Evolutionary conservation across 441 rosid genomes (phyloP).

Genomic region (Euphorbia corollata): DNA sequence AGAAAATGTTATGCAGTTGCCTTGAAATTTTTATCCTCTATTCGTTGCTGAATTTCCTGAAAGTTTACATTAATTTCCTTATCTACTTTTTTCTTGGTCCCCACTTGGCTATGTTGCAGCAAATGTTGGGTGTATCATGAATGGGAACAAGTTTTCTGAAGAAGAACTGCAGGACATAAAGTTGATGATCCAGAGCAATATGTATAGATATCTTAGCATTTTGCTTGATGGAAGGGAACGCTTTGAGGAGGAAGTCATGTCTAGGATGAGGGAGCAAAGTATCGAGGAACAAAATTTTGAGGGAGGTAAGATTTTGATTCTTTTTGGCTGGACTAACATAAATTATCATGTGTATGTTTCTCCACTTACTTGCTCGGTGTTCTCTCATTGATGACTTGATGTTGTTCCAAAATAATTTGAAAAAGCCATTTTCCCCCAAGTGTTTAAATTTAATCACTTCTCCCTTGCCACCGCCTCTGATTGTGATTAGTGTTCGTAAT

Average conservation of each 20-base stretch:
- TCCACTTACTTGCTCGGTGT: not conserved
- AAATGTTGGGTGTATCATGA: too few relatives aligned
- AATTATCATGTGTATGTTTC: not conserved
- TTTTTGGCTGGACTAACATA: not conserved
- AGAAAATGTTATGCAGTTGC: too few relatives aligned
- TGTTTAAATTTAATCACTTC: not conserved
- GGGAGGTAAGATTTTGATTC: conserved; percentile 35
- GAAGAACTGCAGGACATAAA: conserved; percentile 90
- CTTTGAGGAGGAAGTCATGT: conserved; percentile 90
- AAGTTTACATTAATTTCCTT: too few relatives aligned
- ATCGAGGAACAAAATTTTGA: conserved; percentile 40
- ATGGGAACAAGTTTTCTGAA: conserved; percentile 65
- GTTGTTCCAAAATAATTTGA: not conserved
- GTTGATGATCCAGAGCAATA: conserved; percentile 97
- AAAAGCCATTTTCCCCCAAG: not conserved
- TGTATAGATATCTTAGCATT: conserved; percentile 93
- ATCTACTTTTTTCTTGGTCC: too few relatives aligned
- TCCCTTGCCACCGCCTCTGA: not conserved
- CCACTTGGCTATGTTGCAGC: too few relatives aligned
- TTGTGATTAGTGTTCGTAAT: too few relatives aligned
- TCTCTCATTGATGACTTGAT: not conserved
- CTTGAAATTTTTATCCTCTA: too few relatives aligned
- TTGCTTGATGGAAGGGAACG: conserved; percentile 96
- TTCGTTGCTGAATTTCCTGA: too few relatives aligned
- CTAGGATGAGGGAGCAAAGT: conserved; percentile 36